Base-by-base conservation (phyloP, 192 early-diverging fungal genomes). In the Gamsiella multidivaricata region DNA sequence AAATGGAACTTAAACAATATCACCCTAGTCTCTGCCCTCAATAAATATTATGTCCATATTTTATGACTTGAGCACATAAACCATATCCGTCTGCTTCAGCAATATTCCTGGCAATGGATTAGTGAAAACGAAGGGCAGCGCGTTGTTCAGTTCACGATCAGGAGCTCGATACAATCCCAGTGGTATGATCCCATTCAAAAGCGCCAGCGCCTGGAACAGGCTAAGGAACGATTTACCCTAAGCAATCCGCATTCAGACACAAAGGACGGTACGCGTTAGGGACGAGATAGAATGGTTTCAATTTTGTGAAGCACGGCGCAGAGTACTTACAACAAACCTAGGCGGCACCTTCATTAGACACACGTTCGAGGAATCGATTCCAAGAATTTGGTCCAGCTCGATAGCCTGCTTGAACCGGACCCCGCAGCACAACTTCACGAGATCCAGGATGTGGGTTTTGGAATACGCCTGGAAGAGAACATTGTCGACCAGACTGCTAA, bases 41-140 rank as follows among this genome's bases (percentile, higher is more conserved):
- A 3, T 50, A 54, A 54, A 54, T 31, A 31, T 34, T 9, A 12
- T 46, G 3, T 49, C n/a, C 20, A 20, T 49, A 7, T 49, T n/a
- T 22, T 57, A 70, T 11, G 80, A 68, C 28, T 74, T 76, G 26
- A 90, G 69, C 22, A 88, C 84, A 70, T 91, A 93, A n/a, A 93
- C 62, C 31, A 72, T 60, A 49, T 93, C 91, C 31, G 79, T 81
- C 17, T 58, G 57, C 45, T 71, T 83, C 60, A 91, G 36, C 3
- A 90, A 28, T 12, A 91, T 70, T 5, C 80, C 83, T 39, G 87
- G 80, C 20, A 88, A 69, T 15, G 91, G 91, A 66, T 93, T 93
- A 0, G 87, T 88, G 80, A 87, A 88, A 22, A 93, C 88, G 81
- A 88, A 93, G 0, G 91, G 88, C 11, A 88, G 57, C 39, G 80